Percentiles rank a stretch among this genome's conserved stretches.
Evolutionary conservation across 2,329 filamentous ascomycete genomes (phyloP).

Genomic region (Apiospora rasikravindrae): DNA sequence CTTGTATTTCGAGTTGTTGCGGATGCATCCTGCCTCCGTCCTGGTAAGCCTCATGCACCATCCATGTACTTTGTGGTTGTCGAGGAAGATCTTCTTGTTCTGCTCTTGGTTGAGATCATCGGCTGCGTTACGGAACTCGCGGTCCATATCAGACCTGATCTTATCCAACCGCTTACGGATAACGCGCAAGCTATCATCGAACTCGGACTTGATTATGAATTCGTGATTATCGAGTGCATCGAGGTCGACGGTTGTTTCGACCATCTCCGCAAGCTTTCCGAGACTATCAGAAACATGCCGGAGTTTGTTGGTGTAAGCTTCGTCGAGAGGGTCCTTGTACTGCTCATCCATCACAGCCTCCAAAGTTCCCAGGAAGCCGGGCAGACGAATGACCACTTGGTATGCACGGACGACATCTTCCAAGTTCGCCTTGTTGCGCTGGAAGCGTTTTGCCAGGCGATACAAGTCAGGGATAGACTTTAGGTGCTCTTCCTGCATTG

Average conservation of each 20-base stretch:
- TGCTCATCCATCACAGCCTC: slow-evolving; percentile 95
- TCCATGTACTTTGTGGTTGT: slow-evolving; percentile 94
- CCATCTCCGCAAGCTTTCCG: slow-evolving; percentile 92
- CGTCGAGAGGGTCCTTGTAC: slow-evolving; percentile 86
- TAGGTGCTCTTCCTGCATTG: slow-evolving; percentile 95
- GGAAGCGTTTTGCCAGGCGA: slow-evolving; percentile 91
- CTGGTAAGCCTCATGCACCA: slow-evolving; percentile 96
- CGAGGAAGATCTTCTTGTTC: slow-evolving; percentile 98
- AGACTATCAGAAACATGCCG: slow-evolving; percentile 78
- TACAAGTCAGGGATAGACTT: slow-evolving; percentile 94
- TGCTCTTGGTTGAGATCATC: slow-evolving; percentile 85
- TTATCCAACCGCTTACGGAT: slow-evolving; percentile 92
- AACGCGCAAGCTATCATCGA: slow-evolving; percentile 85
- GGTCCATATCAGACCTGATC: slow-evolving; percentile 79
- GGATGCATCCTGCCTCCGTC: slow-evolving; percentile 89
- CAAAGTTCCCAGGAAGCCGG: slow-evolving; percentile 86
- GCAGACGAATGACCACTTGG: slow-evolving; percentile 89
- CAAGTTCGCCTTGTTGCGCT: slow-evolving; percentile 85
- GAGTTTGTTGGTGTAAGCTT: slow-evolving; percentile 85
- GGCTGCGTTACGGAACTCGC: slow-evolving; percentile 78
- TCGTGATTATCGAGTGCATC: slow-evolving; percentile 96
- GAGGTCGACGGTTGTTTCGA: slow-evolving; percentile 96
- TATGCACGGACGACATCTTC: slow-evolving; percentile 97
- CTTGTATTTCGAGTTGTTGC: slow-evolving; percentile 87
- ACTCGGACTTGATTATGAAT: slow-evolving; percentile 98